These are phyloP conservation scores for Ceratobasidium sp. DNA, from an alignment of 1,284 basidiomycete genomes.

Conservation along the genomic window DNA sequence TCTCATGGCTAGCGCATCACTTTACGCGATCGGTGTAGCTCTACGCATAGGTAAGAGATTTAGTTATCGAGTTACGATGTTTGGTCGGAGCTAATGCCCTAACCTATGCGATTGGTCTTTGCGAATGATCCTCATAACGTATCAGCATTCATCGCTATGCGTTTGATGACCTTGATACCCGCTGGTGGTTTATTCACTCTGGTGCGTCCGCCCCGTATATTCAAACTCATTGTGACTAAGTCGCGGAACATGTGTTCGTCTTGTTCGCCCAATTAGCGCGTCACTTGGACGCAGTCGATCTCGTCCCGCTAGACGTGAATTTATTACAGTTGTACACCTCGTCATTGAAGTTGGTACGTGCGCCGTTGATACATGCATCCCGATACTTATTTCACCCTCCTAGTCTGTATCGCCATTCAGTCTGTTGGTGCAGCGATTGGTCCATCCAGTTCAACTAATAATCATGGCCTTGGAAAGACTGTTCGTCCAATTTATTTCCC, in stretches of 20 bases:
- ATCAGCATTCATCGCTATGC: constrained; percentile 13
- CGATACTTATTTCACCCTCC: neutral
- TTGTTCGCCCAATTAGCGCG: neutral
- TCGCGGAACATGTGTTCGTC: neutral
- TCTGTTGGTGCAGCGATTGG: neutral
- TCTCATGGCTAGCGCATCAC: neutral
- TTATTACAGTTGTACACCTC: neutral
- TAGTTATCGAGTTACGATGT: neutral
- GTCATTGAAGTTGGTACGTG: neutral
- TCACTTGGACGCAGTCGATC: neutral
- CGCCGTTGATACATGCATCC: neutral
- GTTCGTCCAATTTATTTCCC: neutral
- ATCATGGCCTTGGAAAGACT: neutral
- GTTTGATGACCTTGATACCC: constrained; percentile 4
- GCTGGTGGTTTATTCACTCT: neutral
- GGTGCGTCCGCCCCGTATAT: neutral
- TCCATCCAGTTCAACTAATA: neutral
- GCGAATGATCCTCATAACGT: constrained; percentile 20
- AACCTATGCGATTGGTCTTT: neutral
- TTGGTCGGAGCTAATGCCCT: neutral
- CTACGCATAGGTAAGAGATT: neutral
- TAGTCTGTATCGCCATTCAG: neutral
- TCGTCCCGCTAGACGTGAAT: neutral
- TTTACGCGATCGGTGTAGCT: neutral
- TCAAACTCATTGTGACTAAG: neutral